A percentile compares a stretch with the other conserved stretches of the same genome.
phyloP scores from a whole-genome alignment of 805 yeast species.

The Kodamaea leandrae region DNA sequence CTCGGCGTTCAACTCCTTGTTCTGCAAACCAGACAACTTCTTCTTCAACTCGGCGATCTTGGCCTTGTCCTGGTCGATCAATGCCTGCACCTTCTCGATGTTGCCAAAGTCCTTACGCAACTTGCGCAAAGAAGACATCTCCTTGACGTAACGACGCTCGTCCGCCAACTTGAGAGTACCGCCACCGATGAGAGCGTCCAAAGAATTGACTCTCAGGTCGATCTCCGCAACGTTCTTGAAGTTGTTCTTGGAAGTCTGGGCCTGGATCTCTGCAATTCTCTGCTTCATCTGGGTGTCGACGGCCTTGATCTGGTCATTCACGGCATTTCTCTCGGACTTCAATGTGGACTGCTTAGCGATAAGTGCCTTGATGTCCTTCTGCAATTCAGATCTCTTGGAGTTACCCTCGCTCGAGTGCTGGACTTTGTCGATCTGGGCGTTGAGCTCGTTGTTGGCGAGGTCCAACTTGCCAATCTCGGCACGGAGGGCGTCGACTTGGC shows the following conservation, averaged over 20 bases:
- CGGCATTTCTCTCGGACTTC: constrained; percentile 46
- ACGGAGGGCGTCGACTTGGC: constrained; percentile 51
- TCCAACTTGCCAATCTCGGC: constrained; percentile 65
- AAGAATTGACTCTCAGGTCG: constrained; percentile 57
- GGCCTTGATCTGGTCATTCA: constrained; percentile 69
- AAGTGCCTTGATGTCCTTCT: constrained; percentile 37
- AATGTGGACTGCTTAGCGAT: constrained; percentile 48
- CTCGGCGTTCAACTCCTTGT: constrained; percentile 61
- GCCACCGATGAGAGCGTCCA: constrained; percentile 72
- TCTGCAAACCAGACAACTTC: constrained; percentile 56
- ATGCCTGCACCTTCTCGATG: constrained; percentile 71
- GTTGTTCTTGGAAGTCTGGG: constrained; percentile 64
- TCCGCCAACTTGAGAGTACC: constrained; percentile 86
- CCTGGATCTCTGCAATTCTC: constrained; percentile 71
- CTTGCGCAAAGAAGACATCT: constrained; percentile 79
- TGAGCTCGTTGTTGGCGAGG: constrained; percentile 48
- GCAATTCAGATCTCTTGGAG: constrained; percentile 34
- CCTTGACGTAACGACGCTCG: constrained; percentile 82
- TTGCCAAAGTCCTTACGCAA: constrained; percentile 72
- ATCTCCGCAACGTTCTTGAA: constrained; percentile 69
- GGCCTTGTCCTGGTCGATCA: constrained; percentile 73
- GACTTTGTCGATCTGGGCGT: constrained; percentile 49
- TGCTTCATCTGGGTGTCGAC: constrained; percentile 71
- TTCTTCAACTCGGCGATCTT: constrained; percentile 75
- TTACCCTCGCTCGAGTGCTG: constrained; percentile 30